Evolutionary conservation across 805 yeast genomes (phyloP).

Genomic region (Brettanomyces naardenensis): DNA sequence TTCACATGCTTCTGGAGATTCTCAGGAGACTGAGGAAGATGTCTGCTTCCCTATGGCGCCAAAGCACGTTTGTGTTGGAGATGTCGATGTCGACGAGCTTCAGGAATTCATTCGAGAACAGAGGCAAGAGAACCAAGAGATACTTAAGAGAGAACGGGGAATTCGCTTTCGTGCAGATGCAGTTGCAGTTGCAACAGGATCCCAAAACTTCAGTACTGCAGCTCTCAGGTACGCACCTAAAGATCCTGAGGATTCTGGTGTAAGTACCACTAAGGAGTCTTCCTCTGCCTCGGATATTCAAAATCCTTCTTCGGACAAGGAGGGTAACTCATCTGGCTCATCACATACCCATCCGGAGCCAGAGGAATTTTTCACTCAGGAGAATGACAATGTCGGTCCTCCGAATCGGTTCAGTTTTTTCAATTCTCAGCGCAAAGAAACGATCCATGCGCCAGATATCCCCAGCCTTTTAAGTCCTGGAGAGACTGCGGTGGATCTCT

Average conservation of each 20-base stretch:
- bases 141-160: constrained; percentile 26
- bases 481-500: constrained; percentile 55
- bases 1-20: constrained; percentile 66
- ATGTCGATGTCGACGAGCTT: constrained; percentile 85
- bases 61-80: constrained; percentile 51
- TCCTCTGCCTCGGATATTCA: not conserved
- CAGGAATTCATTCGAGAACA: constrained; percentile 70
- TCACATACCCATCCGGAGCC: not conserved
- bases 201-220: constrained; percentile 36
- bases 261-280: not conserved
- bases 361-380: constrained; percentile 1
- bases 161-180: constrained; percentile 7
- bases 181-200: constrained; percentile 16
- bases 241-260: not conserved
- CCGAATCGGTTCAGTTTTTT: constrained; percentile 84
- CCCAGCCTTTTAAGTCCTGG: constrained; percentile 66
- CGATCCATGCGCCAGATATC: constrained; percentile 83
- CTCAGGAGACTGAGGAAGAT: constrained; percentile 93
- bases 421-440: constrained; percentile 73
- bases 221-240: constrained; percentile 57
- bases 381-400: constrained; percentile 8
- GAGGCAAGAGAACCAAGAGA: constrained; percentile 36
- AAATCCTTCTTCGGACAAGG: constrained; percentile 4
- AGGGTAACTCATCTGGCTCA: not conserved
- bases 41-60: constrained; percentile 92